phyloP scores from a whole-genome alignment of 352 stramenopile genomes.

The Pythium brachiatum region DNA sequence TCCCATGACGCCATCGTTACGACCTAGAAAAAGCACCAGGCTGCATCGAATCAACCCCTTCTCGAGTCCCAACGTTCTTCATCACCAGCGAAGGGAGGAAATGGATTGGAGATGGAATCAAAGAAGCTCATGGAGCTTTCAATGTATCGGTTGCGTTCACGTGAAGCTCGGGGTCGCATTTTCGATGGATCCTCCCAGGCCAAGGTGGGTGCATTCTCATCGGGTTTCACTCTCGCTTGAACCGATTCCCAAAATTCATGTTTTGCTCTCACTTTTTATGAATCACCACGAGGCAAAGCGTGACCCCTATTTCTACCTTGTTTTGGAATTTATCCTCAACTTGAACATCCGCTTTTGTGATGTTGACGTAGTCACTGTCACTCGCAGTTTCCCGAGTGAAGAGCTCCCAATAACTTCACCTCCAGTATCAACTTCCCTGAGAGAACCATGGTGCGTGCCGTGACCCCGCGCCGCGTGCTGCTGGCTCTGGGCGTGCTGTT shows the following conservation, averaged over 20 bases:
- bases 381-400: not conserved
- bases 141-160: too few relatives aligned
- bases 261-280: not conserved
- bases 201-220: too few relatives aligned
- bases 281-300: not conserved
- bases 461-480: slow-evolving; percentile 28
- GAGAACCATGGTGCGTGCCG: slow-evolving; percentile 9
- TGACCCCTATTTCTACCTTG: not conserved
- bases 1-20: too few relatives aligned
- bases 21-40: too few relatives aligned
- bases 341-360: slow-evolving; percentile 18
- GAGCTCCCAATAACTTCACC: slow-evolving; percentile 1
- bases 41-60: too few relatives aligned
- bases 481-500: slow-evolving; percentile 45
- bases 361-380: slow-evolving; percentile 20
- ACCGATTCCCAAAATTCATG: not conserved
- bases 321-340: not conserved
- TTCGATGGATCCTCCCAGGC: too few relatives aligned
- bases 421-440: not conserved
- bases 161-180: too few relatives aligned
- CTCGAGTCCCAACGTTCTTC: too few relatives aligned
- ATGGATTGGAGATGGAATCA: too few relatives aligned
- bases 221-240: too few relatives aligned
- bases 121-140: too few relatives aligned
- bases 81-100: too few relatives aligned